Evolutionary conservation across 805 yeast species (phyloP).

Genomic region (Suhomyces prunicola): DNA sequence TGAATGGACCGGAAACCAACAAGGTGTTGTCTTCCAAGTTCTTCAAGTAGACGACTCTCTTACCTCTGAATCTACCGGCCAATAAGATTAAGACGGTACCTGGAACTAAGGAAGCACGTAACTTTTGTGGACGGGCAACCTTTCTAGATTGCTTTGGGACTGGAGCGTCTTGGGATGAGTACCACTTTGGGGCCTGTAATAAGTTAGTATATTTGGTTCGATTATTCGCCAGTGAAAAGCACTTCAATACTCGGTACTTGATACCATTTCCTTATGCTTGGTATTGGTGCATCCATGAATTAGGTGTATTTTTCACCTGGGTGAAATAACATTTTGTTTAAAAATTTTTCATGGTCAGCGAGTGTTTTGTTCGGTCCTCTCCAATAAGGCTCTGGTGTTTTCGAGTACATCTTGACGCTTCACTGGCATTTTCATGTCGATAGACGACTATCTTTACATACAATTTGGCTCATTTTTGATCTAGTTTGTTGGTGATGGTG

Average conservation of each 20-base stretch:
- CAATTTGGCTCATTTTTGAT: constrained; percentile 23
- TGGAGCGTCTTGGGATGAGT: constrained; percentile 87
- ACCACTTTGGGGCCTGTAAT: constrained; percentile 65
- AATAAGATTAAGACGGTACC: constrained; percentile 96
- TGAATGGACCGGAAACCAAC: constrained; percentile 98
- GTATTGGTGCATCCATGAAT: neutral
- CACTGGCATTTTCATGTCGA: neutral
- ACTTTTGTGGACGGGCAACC: constrained; percentile 87
- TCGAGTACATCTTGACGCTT: neutral
- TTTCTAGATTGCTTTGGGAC: constrained; percentile 88
- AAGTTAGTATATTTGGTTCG: neutral
- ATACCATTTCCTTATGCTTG: neutral
- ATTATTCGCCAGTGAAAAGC: neutral
- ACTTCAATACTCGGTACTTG: neutral
- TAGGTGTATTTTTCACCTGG: neutral
- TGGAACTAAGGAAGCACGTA: constrained; percentile 94
- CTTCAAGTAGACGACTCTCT: constrained; percentile 98
- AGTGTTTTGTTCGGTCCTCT: neutral
- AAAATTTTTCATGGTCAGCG: neutral
- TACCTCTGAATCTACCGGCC: constrained; percentile 99
- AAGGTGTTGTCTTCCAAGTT: constrained; percentile 96
- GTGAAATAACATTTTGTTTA: neutral
- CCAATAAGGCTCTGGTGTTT: neutral
- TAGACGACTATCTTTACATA: constrained; percentile 19
- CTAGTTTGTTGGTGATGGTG: constrained; percentile 16